Base-by-base conservation (phyloP, 2,329 filamentous ascomycete species). In the Calonectria naviculata region DNA sequence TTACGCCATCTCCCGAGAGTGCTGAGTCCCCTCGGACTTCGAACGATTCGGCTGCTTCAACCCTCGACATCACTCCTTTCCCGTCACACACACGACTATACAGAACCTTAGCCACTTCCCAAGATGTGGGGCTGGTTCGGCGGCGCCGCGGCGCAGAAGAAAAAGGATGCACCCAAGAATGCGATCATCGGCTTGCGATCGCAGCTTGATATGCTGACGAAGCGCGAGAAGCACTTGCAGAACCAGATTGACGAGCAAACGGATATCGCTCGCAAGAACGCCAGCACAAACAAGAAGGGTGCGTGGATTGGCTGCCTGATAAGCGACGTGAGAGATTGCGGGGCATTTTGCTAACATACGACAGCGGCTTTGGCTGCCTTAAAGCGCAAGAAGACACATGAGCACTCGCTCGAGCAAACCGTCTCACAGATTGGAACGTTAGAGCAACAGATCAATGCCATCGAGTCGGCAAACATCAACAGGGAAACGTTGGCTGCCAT, bases 401-500 rank as follows among this genome's bases (percentile, higher is more conserved):
- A 98, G 84, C 93, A 95, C 83, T 94, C 94, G 68, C 90, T 98
- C 70, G 95, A 98, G 76, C 95, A 98, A 85, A 98, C 96, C 1
- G 89, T 91, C 71, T 91, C 93, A 36, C 96, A 98, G 85, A 97
- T 98, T 80, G 91, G 92, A 78, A 97, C 97, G 26, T 89, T 99
- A 52, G 97, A 99, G 84, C 93, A 95, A 81, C 95, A 99, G 83
- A 97, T 98, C 81, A 97, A 97, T 83, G 93, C 94, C 71, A 98
- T 99, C 87, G 97, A 99, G 85, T 95, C 95, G 58, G 97, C 97
- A 73, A 99, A 98, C 83, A 98, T 99, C 87, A 99, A 99, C 88
- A 93, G 96, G 85, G 95, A 98, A 88, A 99, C 97, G 15, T 88
- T 98, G 75, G 90, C 93, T 76, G 96, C 95, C 9, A 98, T 99